Evolutionary conservation across 192 early-diverging fungal genomes (phyloP).

Genomic region (Haplosporangium gracile): DNA sequence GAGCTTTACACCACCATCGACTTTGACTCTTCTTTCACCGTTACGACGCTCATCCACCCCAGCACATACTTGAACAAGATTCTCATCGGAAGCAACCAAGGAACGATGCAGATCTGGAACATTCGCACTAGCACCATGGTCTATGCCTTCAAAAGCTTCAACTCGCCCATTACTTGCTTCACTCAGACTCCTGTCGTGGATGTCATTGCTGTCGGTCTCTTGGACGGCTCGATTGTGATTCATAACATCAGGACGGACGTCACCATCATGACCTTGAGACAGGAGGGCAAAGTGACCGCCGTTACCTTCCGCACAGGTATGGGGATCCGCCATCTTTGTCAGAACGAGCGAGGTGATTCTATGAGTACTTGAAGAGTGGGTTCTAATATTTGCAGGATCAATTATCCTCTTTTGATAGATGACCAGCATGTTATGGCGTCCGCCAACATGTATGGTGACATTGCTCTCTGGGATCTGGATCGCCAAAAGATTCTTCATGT

Average conservation of each 20-base stretch:
- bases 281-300: slow-evolving; percentile 91
- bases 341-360: not conserved
- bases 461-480: slow-evolving; percentile 94
- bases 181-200: slow-evolving; percentile 93
- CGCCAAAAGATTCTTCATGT: slow-evolving; percentile 80
- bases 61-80: slow-evolving; percentile 99
- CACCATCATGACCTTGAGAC: slow-evolving; percentile 80
- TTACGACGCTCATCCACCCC: slow-evolving; percentile 88
- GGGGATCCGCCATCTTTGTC: not conserved
- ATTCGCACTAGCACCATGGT: slow-evolving; percentile 83
- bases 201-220: slow-evolving; percentile 91
- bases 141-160: slow-evolving; percentile 85
- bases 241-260: slow-evolving; percentile 90
- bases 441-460: slow-evolving; percentile 87
- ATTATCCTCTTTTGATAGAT: slow-evolving; percentile 60
- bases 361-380: not conserved
- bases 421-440: slow-evolving; percentile 92
- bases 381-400: not conserved
- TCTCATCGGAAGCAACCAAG: slow-evolving; percentile 86
- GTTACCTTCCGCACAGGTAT: slow-evolving; percentile 91
- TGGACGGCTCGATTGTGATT: slow-evolving; percentile 88
- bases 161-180: slow-evolving; percentile 81
- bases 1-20: slow-evolving; percentile 81
- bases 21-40: slow-evolving; percentile 80
- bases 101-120: slow-evolving; percentile 96